Evolutionary conservation across 495 filamentous ascomycete species (phyloP).

Genomic region (Tuber melanosporum): DNA sequence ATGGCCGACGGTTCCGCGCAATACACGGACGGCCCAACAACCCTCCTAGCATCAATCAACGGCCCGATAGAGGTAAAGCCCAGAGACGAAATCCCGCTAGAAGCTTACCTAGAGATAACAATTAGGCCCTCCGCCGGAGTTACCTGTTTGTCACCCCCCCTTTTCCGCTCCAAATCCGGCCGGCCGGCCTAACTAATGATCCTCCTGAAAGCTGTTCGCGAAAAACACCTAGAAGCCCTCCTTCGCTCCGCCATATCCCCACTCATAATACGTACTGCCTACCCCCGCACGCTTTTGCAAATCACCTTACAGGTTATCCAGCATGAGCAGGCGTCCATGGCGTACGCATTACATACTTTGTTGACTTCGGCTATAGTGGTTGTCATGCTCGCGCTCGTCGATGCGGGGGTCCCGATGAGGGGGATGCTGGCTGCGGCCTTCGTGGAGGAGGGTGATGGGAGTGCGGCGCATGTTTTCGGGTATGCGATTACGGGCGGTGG

Average conservation of each 20-base stretch:
- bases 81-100: conserved; percentile 44
- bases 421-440: conserved; percentile 64
- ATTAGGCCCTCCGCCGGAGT: conserved; percentile 78
- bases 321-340: conserved; percentile 52
- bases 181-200: conserved; percentile 41
- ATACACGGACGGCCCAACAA: conserved; percentile 63
- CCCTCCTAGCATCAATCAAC: conserved; percentile 76
- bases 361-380: conserved; percentile 40
- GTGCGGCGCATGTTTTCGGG: conserved; percentile 14
- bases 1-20: conserved; percentile 83
- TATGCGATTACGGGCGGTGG: background rate
- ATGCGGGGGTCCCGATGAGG: conserved; percentile 50
- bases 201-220: conserved; percentile 55
- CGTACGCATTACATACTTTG: conserved; percentile 17
- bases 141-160: conserved; percentile 57
- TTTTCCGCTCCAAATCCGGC: conserved; percentile 41
- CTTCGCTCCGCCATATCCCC: conserved; percentile 61
- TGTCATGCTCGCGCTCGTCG: conserved; percentile 33
- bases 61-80: conserved; percentile 55
- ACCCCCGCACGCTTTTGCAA: conserved; percentile 63
- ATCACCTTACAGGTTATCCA: conserved; percentile 57
- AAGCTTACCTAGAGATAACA: conserved; percentile 82
- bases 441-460: conserved; percentile 16
- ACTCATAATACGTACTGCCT: conserved; percentile 60
- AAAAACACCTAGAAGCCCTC: conserved; percentile 67